Percentiles rank a stretch among this genome's conserved stretches.
Evolutionary conservation across 2,329 filamentous ascomycete species (phyloP).

Genomic region (Venturia oleaginea): DNA sequence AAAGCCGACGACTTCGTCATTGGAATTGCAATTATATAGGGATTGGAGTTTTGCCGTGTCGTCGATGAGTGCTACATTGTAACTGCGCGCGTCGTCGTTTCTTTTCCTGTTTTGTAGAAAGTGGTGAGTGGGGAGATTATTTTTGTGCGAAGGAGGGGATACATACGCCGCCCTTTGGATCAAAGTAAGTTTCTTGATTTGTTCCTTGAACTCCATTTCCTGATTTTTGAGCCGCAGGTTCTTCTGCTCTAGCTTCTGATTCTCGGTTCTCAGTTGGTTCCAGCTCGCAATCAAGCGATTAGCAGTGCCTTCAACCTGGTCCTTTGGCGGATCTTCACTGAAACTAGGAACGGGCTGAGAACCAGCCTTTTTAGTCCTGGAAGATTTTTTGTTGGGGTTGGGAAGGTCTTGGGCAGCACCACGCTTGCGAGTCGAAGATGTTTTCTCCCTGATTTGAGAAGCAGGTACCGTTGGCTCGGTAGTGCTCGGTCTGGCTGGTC

Average conservation of each 20-base stretch:
- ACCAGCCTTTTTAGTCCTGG: neutral
- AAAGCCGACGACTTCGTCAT: neutral
- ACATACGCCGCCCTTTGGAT: neutral
- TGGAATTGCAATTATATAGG: neutral
- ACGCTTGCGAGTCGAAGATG: neutral
- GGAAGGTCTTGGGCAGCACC: neutral
- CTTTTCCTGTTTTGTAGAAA: neutral
- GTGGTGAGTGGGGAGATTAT: no score
- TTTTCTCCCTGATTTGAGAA: neutral
- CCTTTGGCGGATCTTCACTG: neutral
- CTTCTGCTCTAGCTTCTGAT: neutral
- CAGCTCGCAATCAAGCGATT: neutral
- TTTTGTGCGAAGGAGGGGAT: no score
- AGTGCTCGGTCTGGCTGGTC: neutral
- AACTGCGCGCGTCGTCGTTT: neutral
- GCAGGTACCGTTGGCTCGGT: neutral
- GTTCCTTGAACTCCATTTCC: neutral
- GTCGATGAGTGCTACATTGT: neutral
- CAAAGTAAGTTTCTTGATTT: neutral
- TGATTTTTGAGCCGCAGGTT: neutral
- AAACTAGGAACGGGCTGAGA: neutral
- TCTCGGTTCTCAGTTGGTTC: neutral
- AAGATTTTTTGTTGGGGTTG: neutral
- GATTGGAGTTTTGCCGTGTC: neutral
- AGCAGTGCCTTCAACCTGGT: neutral